Conservation (phyloP, 768 basidiomycete species). For the Panaeolus cyanescens region DNA sequence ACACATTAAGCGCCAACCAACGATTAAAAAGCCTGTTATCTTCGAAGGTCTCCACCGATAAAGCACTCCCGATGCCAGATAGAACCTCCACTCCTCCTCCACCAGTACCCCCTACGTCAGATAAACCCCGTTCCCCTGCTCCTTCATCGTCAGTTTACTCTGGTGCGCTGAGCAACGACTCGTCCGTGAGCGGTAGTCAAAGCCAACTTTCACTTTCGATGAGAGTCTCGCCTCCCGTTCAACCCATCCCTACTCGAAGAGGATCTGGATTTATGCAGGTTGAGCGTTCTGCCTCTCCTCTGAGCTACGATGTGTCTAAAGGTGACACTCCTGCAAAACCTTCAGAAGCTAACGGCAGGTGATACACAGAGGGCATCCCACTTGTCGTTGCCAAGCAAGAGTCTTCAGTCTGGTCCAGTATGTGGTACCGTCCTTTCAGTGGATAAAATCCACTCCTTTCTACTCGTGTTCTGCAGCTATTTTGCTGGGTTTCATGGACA, state of each 20-base stretch:
- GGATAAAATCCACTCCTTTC: too few species aligned
- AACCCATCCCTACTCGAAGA: neutral
- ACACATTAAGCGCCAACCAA: constrained; percentile 46
- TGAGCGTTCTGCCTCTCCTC: neutral
- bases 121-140: constrained; percentile 22
- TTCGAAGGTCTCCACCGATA: constrained; percentile 36
- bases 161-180: neutral
- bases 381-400: neutral
- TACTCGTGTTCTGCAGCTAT: too few species aligned
- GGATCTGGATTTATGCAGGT: neutral
- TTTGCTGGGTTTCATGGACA: too few species aligned
- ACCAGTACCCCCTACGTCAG: constrained; percentile 23
- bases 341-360: neutral
- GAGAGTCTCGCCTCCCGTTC: neutral
- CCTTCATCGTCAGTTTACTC: neutral
- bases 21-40: constrained; percentile 48
- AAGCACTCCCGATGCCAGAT: constrained; percentile 32
- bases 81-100: constrained; percentile 27
- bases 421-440: neutral
- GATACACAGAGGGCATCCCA: neutral
- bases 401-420: neutral
- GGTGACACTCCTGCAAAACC: neutral
- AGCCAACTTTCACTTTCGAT: neutral
- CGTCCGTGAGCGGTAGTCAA: neutral
- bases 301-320: neutral